These are phyloP conservation scores for Venustampulla echinocandica DNA, from an alignment of 495 filamentous ascomycete species.

Conservation along the genomic window DNA sequence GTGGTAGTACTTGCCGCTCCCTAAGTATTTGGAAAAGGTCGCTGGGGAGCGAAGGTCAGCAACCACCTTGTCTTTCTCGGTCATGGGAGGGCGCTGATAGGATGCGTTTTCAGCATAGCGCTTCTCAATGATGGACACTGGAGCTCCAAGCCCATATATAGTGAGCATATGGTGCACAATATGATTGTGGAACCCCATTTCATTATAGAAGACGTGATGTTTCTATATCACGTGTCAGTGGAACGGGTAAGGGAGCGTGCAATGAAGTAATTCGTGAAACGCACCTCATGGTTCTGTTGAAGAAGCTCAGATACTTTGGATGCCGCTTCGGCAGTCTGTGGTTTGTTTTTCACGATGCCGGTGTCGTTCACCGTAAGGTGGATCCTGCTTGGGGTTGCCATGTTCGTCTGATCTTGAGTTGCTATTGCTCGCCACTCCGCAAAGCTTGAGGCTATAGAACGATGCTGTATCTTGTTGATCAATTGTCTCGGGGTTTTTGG, in stretches of 20 bases:
- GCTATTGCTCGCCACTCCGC: conserved; percentile 9
- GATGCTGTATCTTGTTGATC: neutral
- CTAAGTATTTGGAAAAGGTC: conserved; percentile 41
- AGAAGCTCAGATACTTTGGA: conserved; percentile 53
- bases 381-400: conserved; percentile 60
- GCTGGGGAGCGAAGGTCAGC: conserved; percentile 43
- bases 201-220: conserved; percentile 74
- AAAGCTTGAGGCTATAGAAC: too few species aligned
- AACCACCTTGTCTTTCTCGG: conserved; percentile 35
- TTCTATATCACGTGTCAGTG: conserved; percentile 26
- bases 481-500: too few species aligned
- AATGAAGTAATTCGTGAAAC: neutral
- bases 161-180: conserved; percentile 68
- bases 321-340: conserved; percentile 49
- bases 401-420: conserved; percentile 25
- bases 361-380: conserved; percentile 46
- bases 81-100: conserved; percentile 49
- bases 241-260: neutral
- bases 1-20: conserved; percentile 28
- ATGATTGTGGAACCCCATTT: conserved; percentile 57
- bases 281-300: conserved; percentile 60
- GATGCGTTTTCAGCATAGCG: conserved; percentile 49
- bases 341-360: conserved; percentile 44
- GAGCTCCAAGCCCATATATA: conserved; percentile 67
- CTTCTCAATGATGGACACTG: conserved; percentile 42